Evolutionary conservation across 2,329 filamentous ascomycete species (phyloP).

Genomic region (Pseudogymnoascus sp.): DNA sequence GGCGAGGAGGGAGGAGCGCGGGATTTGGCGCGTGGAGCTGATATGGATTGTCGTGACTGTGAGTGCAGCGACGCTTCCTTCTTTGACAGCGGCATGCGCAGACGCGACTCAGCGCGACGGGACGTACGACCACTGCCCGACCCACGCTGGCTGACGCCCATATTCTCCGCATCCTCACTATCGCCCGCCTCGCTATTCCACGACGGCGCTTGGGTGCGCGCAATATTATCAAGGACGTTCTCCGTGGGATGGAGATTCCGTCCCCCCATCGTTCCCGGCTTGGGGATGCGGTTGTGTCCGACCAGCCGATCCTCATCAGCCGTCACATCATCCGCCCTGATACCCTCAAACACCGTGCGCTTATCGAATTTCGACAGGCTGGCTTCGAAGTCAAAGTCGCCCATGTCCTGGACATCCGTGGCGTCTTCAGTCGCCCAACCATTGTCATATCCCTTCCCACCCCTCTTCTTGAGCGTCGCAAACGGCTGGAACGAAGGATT

Average conservation of each 20-base stretch:
- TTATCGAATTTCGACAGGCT: slow-evolving; percentile 95
- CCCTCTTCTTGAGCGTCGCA: slow-evolving; percentile 48
- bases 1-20: neutral
- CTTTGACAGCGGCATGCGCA: slow-evolving; percentile 8
- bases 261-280: slow-evolving; percentile 63
- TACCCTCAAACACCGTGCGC: slow-evolving; percentile 81
- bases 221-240: slow-evolving; percentile 65
- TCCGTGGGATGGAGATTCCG: slow-evolving; percentile 90
- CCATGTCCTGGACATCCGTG: slow-evolving; percentile 85
- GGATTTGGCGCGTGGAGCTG: slow-evolving; percentile 33
- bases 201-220: slow-evolving; percentile 23
- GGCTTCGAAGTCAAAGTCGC: slow-evolving; percentile 87
- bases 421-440: slow-evolving; percentile 96
- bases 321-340: slow-evolving; percentile 77
- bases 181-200: slow-evolving; percentile 74
- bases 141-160: slow-evolving; percentile 19
- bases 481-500: slow-evolving; percentile 57
- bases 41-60: slow-evolving; percentile 24
- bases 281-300: slow-evolving; percentile 68
- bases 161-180: slow-evolving; percentile 28
- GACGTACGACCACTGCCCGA: slow-evolving; percentile 37
- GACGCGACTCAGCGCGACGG: slow-evolving; percentile 32
- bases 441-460: slow-evolving; percentile 50
- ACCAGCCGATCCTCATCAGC: slow-evolving; percentile 89
- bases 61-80: neutral